phyloP scores from a whole-genome alignment of 768 basidiomycete species.

The Pleurotus sapidus region DNA sequence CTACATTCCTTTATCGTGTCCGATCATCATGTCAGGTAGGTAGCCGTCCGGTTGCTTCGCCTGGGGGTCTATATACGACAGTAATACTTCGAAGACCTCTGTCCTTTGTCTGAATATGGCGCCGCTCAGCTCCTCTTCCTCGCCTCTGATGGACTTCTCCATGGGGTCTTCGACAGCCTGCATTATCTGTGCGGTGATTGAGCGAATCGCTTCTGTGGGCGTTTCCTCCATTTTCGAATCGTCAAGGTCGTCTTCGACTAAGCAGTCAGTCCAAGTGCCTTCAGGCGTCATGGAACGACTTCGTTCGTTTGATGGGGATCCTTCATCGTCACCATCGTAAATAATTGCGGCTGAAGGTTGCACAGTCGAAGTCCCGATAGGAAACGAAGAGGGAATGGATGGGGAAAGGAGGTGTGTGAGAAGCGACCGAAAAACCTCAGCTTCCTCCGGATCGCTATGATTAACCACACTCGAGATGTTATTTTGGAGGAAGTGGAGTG shows the following conservation, averaged over 20 bases:
- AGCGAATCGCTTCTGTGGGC: background rate
- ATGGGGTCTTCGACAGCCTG: slow-evolving; percentile 23
- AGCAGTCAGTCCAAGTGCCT: slow-evolving; percentile 41
- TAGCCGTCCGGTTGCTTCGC: slow-evolving; percentile 68
- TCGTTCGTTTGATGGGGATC: slow-evolving; percentile 41
- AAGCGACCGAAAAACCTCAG: slow-evolving; percentile 59
- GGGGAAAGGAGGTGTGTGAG: slow-evolving; percentile 61
- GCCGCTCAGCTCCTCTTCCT: slow-evolving; percentile 30
- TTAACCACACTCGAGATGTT: slow-evolving; percentile 72
- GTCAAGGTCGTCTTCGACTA: slow-evolving; percentile 29
- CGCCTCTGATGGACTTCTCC: slow-evolving; percentile 16
- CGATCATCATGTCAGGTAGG: slow-evolving; percentile 61
- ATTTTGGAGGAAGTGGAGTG: slow-evolving; percentile 68
- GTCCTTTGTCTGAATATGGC: slow-evolving; percentile 62
- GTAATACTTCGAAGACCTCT: slow-evolving; percentile 64
- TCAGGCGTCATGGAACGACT: slow-evolving; percentile 40
- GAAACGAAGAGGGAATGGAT: slow-evolving; percentile 8
- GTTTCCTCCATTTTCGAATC: slow-evolving; percentile 8
- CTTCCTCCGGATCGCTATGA: slow-evolving; percentile 60
- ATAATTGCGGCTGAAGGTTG: slow-evolving; percentile 11
- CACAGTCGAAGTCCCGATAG: slow-evolving; percentile 6
- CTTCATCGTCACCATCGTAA: slow-evolving; percentile 18
- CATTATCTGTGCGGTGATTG: slow-evolving; percentile 15
- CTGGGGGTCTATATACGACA: slow-evolving; percentile 59
- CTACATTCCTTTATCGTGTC: slow-evolving; percentile 17